Evolutionary conservation across 495 filamentous ascomycete species (phyloP), one percentile per base, ranked within the genome.

Genomic region (Penicillium maclennaniae): DNA sequence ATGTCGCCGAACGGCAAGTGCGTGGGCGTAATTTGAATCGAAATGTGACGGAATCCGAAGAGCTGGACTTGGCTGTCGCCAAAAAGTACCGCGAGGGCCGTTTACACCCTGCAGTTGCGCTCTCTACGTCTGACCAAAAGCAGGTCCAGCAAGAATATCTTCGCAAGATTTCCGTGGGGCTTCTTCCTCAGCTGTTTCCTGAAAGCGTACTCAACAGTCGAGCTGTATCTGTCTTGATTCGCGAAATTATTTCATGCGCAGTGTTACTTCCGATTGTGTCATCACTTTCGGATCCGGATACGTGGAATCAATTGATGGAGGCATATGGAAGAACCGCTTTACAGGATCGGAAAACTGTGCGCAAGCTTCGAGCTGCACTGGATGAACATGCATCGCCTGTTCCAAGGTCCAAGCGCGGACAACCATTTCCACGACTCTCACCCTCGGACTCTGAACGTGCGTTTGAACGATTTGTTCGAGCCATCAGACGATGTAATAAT

Each of bases 221-320:
- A 31, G 82, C 87, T 44, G 91, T 96, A 10, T 79, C 79, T 17
- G 87, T 88, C 12, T 69, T 99, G 36, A 78, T 96, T 27, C 83
- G 86, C 56, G 95, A 99, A 71, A 83, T 97, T 52, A 81, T 95
- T 6, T 77, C 74, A n/a, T 78, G 74, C 27, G 71, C 72, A 6
- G 63, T 76, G 12, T 60, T 76, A n/a, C 58, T 70, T 37, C 73
- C 74, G 8, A 48, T 73, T 15, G 58, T 73, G 34, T 68, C 67
- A 21, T 43, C 62, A 7, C 55, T 75, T 7, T 75, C 89, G 16
- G 93, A 97, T 55, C 92, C 95, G 9, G 95, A 99, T 75, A 92
- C 87, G 2, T 97, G 93, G 93, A 97, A 97, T 65, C 91, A 95
- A 61, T 61, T 95, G 56, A 88, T 97, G 78, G 91, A 96, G 67